Base-by-base conservation (phyloP, 352 stramenopile genomes). In the Globisporangium cystogenes region DNA sequence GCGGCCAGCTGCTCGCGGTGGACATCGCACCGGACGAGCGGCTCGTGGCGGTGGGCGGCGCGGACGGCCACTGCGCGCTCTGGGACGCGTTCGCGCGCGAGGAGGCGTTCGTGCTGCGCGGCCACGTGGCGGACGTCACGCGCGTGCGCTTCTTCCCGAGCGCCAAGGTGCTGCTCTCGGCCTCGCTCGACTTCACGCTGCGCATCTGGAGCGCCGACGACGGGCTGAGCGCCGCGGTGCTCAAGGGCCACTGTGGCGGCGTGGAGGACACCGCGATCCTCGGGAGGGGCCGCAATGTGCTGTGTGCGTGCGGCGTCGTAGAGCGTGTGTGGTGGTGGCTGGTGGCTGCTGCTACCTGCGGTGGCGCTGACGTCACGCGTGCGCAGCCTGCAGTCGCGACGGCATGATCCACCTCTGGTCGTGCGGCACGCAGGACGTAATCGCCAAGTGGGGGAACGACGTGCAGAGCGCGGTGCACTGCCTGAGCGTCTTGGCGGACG, bases 131-230 rank as follows among this genome's bases (percentile, higher is more conserved):
- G 14, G 81, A 92, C 42, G 74, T 92, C 26, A 88, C 76, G 0
- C 53, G 63, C 50, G 59, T 64, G 15, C 62, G 51, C 18, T 92
- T 92, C 59, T 91, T 88, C 35, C 81, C 81, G 0, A 92, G 81
- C 60, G 68, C 74, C 16, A 70, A 83, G 42, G 81, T 92, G 21
- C 45, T 86, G 40, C 70, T 92, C 2, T 87, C 81, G 0, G 76
- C 70, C 0, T 86, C 77, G n/a, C 40, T 88, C 31, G 81, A 92
- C 62, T 83, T 88, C 31, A 86, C 72, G 41, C 58, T 92, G 39
- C 72, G 76, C 20, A 85, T 92, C 33, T 92, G 78, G 78, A 85
- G 70, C 36, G 50, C 74, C 0, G 55, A 69, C 20, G 57, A 21
- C 4, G 79, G 73, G 8, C 66, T 53, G 4, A 90, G 78, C 40